These are phyloP conservation scores for Withania somnifera DNA, from an alignment of 305 asterid species.

Conservation along the genomic window DNA sequence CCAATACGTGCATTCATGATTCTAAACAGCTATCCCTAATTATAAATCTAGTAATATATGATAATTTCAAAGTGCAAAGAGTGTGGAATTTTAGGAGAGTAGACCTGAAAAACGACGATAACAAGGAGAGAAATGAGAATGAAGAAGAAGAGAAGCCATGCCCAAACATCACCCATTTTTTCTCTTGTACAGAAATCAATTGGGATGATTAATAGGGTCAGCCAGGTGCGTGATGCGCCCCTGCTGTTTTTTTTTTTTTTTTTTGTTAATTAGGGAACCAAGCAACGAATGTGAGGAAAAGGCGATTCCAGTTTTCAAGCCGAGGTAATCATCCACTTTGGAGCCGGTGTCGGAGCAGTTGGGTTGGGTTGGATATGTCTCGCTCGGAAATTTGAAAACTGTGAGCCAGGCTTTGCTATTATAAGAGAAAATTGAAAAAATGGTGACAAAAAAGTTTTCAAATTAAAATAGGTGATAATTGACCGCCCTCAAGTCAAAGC, in stretches of 20 bases:
- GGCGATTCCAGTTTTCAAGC: not conserved
- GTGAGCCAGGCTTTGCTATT: not conserved
- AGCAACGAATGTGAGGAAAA: conserved; percentile 1
- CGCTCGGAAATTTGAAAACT: not conserved
- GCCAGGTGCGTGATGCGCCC: conserved; percentile 2
- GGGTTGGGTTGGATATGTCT: not conserved
- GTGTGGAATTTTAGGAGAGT: not conserved
- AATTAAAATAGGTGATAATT: too few relatives aligned
- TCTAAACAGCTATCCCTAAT: too few relatives aligned
- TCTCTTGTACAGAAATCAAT: not conserved
- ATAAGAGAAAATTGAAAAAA: too few relatives aligned
- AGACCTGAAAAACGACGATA: conserved; percentile 52
- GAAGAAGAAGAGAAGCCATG: conserved; percentile 52
- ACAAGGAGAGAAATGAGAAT: conserved; percentile 29
- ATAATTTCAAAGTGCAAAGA: not conserved
- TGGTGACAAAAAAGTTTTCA: too few relatives aligned
- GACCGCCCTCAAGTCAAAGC: too few relatives aligned
- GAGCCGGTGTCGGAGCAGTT: not conserved
- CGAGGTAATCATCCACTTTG: not conserved
- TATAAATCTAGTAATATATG: not conserved
- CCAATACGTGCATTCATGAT: too few relatives aligned
- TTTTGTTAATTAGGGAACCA: not conserved
- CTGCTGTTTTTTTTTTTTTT: not conserved
- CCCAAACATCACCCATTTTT: conserved; percentile 34
- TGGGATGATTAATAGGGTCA: not conserved